These are phyloP conservation scores for Fusarium chuoi DNA, from an alignment of 2,329 filamentous ascomycete genomes.

Conservation along the genomic window DNA sequence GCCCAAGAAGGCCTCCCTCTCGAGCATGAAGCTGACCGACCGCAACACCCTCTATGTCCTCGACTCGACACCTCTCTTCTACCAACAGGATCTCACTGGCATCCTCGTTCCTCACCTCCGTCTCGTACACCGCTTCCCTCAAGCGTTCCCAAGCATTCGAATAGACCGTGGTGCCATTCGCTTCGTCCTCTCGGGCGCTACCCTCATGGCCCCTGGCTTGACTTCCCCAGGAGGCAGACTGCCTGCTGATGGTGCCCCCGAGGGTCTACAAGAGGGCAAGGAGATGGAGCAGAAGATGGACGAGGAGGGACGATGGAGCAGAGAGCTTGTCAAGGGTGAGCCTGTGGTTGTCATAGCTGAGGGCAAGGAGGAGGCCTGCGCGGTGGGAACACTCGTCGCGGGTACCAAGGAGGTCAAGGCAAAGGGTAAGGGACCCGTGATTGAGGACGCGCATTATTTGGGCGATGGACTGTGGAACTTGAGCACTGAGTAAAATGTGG, in stretches of 20 bases:
- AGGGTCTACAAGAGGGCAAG: constrained; percentile 50
- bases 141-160: constrained; percentile 82
- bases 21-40: constrained; percentile 93
- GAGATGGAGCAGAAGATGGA: constrained; percentile 57
- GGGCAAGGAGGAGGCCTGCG: constrained; percentile 91
- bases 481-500: constrained; percentile 54
- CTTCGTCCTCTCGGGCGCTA: constrained; percentile 92
- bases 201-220: constrained; percentile 94
- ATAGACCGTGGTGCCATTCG: constrained; percentile 97
- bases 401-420: constrained; percentile 93
- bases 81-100: constrained; percentile 80
- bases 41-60: constrained; percentile 89
- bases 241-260: constrained; percentile 63
- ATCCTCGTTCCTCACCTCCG: constrained; percentile 87
- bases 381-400: constrained; percentile 84
- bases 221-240: constrained; percentile 85
- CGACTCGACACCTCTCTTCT: constrained; percentile 84
- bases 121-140: constrained; percentile 89
- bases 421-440: constrained; percentile 92
- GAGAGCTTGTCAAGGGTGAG: constrained; percentile 80
- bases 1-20: constrained; percentile 92
- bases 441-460: constrained; percentile 92
- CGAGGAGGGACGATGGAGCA: constrained; percentile 66
- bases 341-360: constrained; percentile 92
- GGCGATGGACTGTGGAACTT: constrained; percentile 94